Evolutionary conservation across 1,139 yeast species (phyloP).

Genomic region (Suhomyces yuchorum): DNA sequence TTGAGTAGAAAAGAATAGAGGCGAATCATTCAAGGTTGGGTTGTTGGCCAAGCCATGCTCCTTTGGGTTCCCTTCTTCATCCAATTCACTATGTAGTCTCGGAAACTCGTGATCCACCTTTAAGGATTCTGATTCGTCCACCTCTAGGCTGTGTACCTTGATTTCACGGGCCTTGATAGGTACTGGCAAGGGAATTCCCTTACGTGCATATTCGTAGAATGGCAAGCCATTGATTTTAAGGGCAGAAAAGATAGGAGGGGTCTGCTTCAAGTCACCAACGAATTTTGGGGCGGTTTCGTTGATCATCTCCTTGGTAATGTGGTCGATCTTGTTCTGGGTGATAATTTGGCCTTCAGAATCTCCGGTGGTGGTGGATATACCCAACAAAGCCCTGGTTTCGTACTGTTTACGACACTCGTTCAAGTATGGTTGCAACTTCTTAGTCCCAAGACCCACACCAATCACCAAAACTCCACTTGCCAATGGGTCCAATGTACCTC

Average conservation of each 20-base stretch:
- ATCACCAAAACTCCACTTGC: conserved; percentile 92
- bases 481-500: conserved; percentile 94
- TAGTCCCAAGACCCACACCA: conserved; percentile 91
- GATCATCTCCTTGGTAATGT: conserved; percentile 59
- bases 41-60: conserved; percentile 50
- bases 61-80: conserved; percentile 53
- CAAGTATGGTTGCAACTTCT: conserved; percentile 67
- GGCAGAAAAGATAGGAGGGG: conserved; percentile 96
- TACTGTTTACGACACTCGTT: conserved; percentile 77
- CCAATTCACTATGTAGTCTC: conserved; percentile 51
- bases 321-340: conserved; percentile 56
- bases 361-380: conserved; percentile 90
- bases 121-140: conserved; percentile 56
- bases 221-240: conserved; percentile 94
- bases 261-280: conserved; percentile 77
- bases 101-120: conserved; percentile 57
- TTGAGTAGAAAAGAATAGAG: conserved; percentile 59
- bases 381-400: conserved; percentile 82
- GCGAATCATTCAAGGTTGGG: conserved; percentile 66
- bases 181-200: conserved; percentile 81
- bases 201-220: conserved; percentile 89
- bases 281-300: conserved; percentile 58
- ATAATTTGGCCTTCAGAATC: conserved; percentile 87
- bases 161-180: conserved; percentile 78
- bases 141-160: conserved; percentile 54